Evolutionary conservation across 1,139 yeast genomes (phyloP), one percentile per base, ranked within the genome.

Genomic region (Saccharomyces hybrid): DNA sequence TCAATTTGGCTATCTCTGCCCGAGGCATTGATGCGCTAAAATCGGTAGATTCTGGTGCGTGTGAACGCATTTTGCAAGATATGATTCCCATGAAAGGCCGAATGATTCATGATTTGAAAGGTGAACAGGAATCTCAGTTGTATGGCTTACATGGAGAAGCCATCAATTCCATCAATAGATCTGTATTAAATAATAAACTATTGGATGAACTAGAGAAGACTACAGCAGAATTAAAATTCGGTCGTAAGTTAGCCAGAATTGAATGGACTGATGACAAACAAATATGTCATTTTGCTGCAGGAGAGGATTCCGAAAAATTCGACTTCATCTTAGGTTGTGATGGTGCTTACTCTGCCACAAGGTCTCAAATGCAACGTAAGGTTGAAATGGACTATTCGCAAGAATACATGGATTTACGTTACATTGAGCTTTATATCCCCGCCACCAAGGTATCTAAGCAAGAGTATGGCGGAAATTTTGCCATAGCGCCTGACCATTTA

Each of bases 1-100:
- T 91, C 66, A 91, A 91, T 65, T 76, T 91, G 60, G 96, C 97
- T 0, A 87, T 91, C n/a, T 85, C 95, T 53, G 84, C 83, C 54
- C 76, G 97, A 54, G 97, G 97, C 0, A 83, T 90, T 54, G 71
- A 78, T 32, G 88, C 96, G 0, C 70, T 91, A 64, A 73, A 76
- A 52, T 76, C 76, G 53, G 83, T 90, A 4, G 90, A 86, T 64
- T 68, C 72, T 1, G 77, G 71, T 9, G 75, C 89, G 76, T 81
- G 86, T 7, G 71, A 72, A 0, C 68, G 83, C 14, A 77, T 88
- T 1, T 67, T 87, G 60, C 72, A 75, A 46, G 80, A 81, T 49
- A 79, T 87, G 20, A 85, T 88, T 38, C 96, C 96, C 3, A 87
- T 91, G 91, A 72, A 79, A 50, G 97, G 96, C 1, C 75, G 97